A percentile compares a stretch with the other conserved stretches of the same genome.
Conservation (phyloP, 2,329 filamentous ascomycete species). For the Penicillium frequentans region DNA sequence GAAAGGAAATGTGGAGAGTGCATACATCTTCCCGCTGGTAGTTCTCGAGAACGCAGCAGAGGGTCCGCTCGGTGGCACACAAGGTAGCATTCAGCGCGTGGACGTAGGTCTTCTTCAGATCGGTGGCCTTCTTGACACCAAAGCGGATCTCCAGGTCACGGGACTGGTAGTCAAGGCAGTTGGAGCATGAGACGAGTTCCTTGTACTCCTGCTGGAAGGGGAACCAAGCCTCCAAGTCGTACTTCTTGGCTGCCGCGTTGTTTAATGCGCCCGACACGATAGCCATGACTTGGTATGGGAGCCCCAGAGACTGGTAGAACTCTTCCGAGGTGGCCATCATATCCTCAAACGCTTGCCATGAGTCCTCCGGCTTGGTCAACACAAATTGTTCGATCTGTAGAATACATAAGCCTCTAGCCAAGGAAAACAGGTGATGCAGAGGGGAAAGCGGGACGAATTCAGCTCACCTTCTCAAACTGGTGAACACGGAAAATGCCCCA, state of each 20-base stretch:
- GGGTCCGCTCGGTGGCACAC: constrained; percentile 84
- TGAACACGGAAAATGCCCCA: constrained; percentile 99
- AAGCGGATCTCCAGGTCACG: constrained; percentile 90
- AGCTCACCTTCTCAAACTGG: constrained; percentile 83
- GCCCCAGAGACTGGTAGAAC: constrained; percentile 85
- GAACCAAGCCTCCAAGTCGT: constrained; percentile 95
- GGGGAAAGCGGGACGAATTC: background rate
- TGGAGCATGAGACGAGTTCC: constrained; percentile 94
- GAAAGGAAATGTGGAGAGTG: constrained; percentile 4
- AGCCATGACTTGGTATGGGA: constrained; percentile 88
- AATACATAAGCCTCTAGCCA: background rate
- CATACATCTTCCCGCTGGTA: constrained; percentile 84
- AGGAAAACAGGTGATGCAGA: too few relatives aligned
- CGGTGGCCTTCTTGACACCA: constrained; percentile 81
- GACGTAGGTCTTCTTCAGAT: constrained; percentile 87
- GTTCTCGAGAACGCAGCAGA: constrained; percentile 96
- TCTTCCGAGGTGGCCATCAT: constrained; percentile 92
- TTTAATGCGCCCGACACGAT: constrained; percentile 97
- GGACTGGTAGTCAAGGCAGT: constrained; percentile 97
- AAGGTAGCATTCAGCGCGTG: constrained; percentile 90
- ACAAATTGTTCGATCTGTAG: constrained; percentile 72
- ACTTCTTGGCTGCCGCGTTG: constrained; percentile 87
- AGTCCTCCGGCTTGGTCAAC: constrained; percentile 81
- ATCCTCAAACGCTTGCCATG: constrained; percentile 87
- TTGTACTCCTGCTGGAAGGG: constrained; percentile 97